Base-by-base conservation (phyloP, 345 rosid genomes). In the Durio zibethinus region DNA sequence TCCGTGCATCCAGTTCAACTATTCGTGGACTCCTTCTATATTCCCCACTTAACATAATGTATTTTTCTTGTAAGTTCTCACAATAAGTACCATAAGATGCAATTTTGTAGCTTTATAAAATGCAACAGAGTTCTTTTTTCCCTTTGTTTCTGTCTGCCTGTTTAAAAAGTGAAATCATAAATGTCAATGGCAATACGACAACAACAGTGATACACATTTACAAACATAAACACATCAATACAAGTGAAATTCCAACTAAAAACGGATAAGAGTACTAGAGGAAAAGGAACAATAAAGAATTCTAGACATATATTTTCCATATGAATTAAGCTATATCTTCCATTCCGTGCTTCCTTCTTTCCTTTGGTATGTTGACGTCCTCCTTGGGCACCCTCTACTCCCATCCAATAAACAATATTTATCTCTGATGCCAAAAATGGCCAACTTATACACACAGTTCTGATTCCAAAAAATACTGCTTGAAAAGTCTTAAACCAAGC, bases 1-100 rank as follows among this genome's bases (percentile, higher is more conserved):
- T 81, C 63, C 38, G 57, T 77, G 78, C 77, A 67, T 77, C 83
- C 53, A 65, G 68, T 73, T 77, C 72, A 48, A 54, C 38, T 81
- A 81, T 73, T 20, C 71, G 80, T 9, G 62, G 70, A 77, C 83
- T 77, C 71, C 78, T 81, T 73, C 80, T 69, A 47, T 12, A 50
- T 73, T 47, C 64, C 64, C 78, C 64, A 12, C 36, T 73, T 0
- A 15, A 73, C 83, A 81, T 81, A 31, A 47, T 31, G 33, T 42
- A 54, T 63, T 69, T 40, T 45, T 27, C 9, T 45, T 11, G 29
- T n/a, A 9, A 5, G 53, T 18, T 73, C 47, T 64, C 45, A 11
- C 43, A 11, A 33, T 42, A 60, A 21, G 25, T 47, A 54, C 12
- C 25, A 8, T 29, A 38, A 35, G 63, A 59, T 59, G 21, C 54